Percentiles rank a stretch among this genome's conserved stretches.
Evolutionary conservation across 179 eudicot genomes (phyloP).

Genomic region (Heliamphora pulchella): DNA sequence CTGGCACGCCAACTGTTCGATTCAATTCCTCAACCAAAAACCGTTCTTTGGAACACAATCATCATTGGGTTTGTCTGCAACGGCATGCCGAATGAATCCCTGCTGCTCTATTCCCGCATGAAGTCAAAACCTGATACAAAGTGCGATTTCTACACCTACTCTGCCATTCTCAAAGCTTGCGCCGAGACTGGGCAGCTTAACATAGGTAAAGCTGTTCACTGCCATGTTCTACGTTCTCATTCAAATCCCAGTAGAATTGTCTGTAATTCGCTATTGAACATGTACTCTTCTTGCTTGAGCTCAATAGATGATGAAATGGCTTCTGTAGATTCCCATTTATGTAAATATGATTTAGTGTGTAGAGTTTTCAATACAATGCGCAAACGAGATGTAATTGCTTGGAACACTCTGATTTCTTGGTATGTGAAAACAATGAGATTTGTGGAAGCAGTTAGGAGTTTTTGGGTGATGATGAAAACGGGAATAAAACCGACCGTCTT

Average conservation of each 20-base stretch:
- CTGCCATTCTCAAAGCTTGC: slow-evolving; percentile 54
- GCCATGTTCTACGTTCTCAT: slow-evolving; percentile 42
- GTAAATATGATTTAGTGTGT: slow-evolving; percentile 28
- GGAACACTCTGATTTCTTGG: slow-evolving; percentile 53
- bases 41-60: slow-evolving; percentile 56
- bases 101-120: slow-evolving; percentile 41
- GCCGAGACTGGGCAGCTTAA: slow-evolving; percentile 34
- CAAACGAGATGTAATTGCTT: slow-evolving; percentile 46
- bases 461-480: slow-evolving; percentile 46
- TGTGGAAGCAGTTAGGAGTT: slow-evolving; percentile 31
- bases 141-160: slow-evolving; percentile 50
- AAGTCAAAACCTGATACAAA: slow-evolving; percentile 12
- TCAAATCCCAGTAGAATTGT: slow-evolving; percentile 44
- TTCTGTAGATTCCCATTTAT: neutral
- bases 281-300: slow-evolving; percentile 43
- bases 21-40: slow-evolving; percentile 44
- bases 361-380: slow-evolving; percentile 43
- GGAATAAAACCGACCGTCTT: slow-evolving; percentile 38
- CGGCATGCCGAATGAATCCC: slow-evolving; percentile 35
- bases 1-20: slow-evolving; percentile 60
- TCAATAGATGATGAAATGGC: slow-evolving; percentile 14
- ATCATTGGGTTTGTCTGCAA: slow-evolving; percentile 56
- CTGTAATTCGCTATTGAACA: slow-evolving; percentile 50
- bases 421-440: slow-evolving; percentile 38
- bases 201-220: slow-evolving; percentile 46